These are phyloP conservation scores for Chamaecrista fasciculata DNA, from an alignment of 306 rosid species.

Conservation along the genomic window DNA sequence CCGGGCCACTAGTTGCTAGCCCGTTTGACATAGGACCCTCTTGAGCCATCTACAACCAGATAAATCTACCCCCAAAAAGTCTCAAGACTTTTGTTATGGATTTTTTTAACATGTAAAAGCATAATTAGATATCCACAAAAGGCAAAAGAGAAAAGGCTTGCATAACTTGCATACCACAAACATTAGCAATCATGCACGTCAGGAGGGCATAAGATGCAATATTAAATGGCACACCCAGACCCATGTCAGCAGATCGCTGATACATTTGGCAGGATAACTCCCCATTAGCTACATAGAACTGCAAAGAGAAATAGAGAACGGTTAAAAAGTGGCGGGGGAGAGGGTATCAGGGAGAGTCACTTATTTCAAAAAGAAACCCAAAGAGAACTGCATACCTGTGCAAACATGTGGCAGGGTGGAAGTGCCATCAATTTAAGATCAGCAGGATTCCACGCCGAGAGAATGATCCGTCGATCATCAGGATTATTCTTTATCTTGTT, in stretches of 20 bases:
- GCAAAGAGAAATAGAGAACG: constrained; percentile 31
- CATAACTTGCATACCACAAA: constrained; percentile 74
- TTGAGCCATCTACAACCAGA: constrained; percentile 4
- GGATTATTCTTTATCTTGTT: constrained; percentile 83
- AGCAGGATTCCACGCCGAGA: constrained; percentile 92
- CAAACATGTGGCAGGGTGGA: constrained; percentile 97
- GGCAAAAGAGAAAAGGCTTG: constrained; percentile 22
- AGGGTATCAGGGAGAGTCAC: neutral
- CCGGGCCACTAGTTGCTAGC: too few species aligned
- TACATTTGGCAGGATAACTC: constrained; percentile 96
- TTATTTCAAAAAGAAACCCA: constrained; percentile 18
- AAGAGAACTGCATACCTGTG: constrained; percentile 61
- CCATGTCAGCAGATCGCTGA: constrained; percentile 95
- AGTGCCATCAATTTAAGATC: constrained; percentile 96
- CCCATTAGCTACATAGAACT: constrained; percentile 90
- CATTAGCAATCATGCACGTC: constrained; percentile 94
- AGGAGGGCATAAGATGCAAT: constrained; percentile 91
- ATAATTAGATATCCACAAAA: neutral
- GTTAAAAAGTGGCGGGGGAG: neutral
- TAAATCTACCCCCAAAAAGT: constrained; percentile 2
- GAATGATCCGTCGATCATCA: constrained; percentile 80
- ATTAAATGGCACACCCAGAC: constrained; percentile 90
- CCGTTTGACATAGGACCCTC: too few species aligned
- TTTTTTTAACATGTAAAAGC: too few species aligned
- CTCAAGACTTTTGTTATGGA: neutral